Evolutionary conservation across 805 yeast genomes (phyloP).

Genomic region (Candida odintsovae): DNA sequence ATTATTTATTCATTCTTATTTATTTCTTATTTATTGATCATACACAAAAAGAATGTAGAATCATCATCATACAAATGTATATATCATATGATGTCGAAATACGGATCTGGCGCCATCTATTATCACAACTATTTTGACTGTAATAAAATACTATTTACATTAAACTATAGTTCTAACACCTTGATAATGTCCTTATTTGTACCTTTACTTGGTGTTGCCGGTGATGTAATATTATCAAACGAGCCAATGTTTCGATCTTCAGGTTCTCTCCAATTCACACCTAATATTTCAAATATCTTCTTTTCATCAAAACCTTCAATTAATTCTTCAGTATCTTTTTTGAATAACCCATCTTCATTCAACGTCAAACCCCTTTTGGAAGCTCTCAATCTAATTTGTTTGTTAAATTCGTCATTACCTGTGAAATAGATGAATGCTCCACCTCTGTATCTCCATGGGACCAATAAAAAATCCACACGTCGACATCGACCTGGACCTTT

Average conservation of each 20-base stretch:
- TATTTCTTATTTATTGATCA: neutral
- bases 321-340: conserved; percentile 15
- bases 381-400: conserved; percentile 40
- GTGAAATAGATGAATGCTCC: conserved; percentile 47
- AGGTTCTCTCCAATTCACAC: conserved; percentile 29
- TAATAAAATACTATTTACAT: no score
- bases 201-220: no score
- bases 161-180: no score
- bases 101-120: no score
- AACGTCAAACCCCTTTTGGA: conserved; percentile 29
- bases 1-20: neutral
- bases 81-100: no score
- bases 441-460: conserved; percentile 40
- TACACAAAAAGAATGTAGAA: neutral
- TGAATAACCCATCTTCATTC: conserved; percentile 40
- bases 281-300: conserved; percentile 39
- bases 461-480: conserved; percentile 46
- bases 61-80: no score
- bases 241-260: conserved; percentile 22
- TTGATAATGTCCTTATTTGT: no score
- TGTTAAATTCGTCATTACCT: conserved; percentile 48
- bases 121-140: no score
- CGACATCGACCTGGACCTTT: conserved; percentile 34
- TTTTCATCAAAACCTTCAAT: conserved; percentile 40
- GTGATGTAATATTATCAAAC: neutral